Percentiles rank a stretch among this genome's conserved stretches.
Evolutionary conservation across 176 grass and related monocot species (phyloP).

Genomic region (Zoysia japonica): DNA sequence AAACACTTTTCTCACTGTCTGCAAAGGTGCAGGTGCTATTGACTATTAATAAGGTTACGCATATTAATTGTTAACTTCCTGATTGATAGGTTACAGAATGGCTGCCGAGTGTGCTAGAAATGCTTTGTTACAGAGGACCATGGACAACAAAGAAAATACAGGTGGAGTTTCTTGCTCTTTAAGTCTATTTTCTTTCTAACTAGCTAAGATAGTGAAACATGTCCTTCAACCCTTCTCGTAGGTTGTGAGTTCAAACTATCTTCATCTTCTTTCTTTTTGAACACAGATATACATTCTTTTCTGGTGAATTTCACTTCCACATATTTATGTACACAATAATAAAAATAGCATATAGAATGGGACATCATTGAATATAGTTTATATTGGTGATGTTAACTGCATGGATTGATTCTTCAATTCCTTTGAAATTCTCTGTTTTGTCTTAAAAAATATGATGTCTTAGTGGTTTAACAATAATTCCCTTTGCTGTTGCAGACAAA

Average conservation of each 20-base stretch:
- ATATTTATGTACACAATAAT: not conserved
- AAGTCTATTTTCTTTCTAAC: not conserved
- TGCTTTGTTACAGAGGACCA: constrained; percentile 71
- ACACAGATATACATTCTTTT: not conserved
- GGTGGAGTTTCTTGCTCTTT: constrained; percentile 34
- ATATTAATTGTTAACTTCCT: constrained; percentile 14
- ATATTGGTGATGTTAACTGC: not conserved
- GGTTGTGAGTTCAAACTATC: not conserved
- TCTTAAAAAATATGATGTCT: not conserved
- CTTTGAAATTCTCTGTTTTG: not conserved
- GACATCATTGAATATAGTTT: not conserved
- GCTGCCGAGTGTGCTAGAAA: constrained; percentile 77
- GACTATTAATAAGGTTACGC: not conserved
- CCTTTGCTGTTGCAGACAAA: constrained; percentile 62
- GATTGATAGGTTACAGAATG: constrained; percentile 78
- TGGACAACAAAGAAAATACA: constrained; percentile 92
- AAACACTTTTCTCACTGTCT: not conserved
- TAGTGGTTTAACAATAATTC: not conserved
- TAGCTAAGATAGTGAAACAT: not conserved
- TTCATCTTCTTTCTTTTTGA: not conserved
- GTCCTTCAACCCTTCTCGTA: not conserved
- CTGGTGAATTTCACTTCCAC: not conserved
- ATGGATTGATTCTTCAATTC: not conserved
- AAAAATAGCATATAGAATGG: not conserved
- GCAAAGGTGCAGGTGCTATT: not conserved